Evolutionary conservation across 164 flowering plant genomes (phyloP).

Genomic region (Hamamelis virginiana): DNA sequence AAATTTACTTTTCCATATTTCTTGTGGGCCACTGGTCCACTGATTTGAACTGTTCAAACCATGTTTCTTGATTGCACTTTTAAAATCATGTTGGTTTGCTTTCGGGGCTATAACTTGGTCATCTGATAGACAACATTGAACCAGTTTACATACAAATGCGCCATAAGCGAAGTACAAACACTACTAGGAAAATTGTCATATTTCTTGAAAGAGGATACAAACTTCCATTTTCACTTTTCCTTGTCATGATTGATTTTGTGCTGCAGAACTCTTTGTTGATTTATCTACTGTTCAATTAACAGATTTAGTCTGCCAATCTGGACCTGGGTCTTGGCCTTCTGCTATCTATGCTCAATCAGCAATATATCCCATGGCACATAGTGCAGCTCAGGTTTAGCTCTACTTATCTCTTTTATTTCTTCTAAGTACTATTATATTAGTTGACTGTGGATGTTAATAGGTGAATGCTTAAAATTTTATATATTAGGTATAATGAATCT

Average conservation of each 20-base stretch:
- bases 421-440: neutral
- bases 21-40: no score
- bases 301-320: constrained; percentile 99
- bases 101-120: neutral
- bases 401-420: constrained; percentile 6
- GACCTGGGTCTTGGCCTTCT: constrained; percentile 98
- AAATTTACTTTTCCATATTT: no score
- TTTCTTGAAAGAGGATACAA: neutral
- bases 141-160: neutral
- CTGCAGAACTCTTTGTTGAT: neutral
- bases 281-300: constrained; percentile 18
- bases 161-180: neutral
- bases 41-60: no score
- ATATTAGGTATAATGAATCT: neutral
- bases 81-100: no score
- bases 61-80: no score
- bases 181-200: neutral
- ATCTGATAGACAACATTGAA: neutral
- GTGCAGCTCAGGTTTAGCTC: constrained; percentile 85
- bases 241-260: constrained; percentile 6
- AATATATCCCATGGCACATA: constrained; percentile 87
- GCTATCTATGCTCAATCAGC: constrained; percentile 84
- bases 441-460: no score
- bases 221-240: neutral
- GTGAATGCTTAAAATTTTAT: no score